These are phyloP conservation scores for Calycina marina DNA, from an alignment of 2,329 filamentous ascomycete genomes.

Conservation along the genomic window DNA sequence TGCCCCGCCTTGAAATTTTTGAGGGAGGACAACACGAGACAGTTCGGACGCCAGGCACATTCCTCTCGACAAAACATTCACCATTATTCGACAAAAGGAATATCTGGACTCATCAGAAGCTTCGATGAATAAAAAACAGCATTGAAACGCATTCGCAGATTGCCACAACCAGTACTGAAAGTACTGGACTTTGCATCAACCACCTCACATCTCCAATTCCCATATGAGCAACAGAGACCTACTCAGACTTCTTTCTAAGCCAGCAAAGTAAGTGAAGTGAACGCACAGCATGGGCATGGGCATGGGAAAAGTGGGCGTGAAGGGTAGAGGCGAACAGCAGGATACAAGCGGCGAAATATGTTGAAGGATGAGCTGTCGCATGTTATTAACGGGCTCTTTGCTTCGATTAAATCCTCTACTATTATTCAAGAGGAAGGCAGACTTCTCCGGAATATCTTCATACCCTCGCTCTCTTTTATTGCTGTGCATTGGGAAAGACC, in stretches of 20 bases:
- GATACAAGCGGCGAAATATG: not conserved
- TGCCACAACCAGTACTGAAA: constrained; percentile 12
- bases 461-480: not conserved
- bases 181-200: constrained; percentile 14
- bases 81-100: no score
- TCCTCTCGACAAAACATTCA: no score
- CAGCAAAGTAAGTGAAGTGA: constrained; percentile 61
- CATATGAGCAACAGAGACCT: constrained; percentile 89
- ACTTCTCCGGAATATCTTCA: not conserved
- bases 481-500: not conserved
- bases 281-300: not conserved
- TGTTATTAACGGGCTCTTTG: not conserved
- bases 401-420: not conserved
- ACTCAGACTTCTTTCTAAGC: constrained; percentile 85
- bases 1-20: no score
- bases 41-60: no score
- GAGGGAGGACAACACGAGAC: no score
- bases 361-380: not conserved
- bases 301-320: not conserved
- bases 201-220: constrained; percentile 23
- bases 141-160: constrained; percentile 9
- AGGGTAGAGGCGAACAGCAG: constrained; percentile 1
- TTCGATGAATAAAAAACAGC: no score
- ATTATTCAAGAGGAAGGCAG: not conserved
- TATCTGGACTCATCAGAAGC: no score